These are phyloP conservation scores for Eimeria praecox DNA, from an alignment of 169 alveolate species.

Conservation along the genomic window DNA sequence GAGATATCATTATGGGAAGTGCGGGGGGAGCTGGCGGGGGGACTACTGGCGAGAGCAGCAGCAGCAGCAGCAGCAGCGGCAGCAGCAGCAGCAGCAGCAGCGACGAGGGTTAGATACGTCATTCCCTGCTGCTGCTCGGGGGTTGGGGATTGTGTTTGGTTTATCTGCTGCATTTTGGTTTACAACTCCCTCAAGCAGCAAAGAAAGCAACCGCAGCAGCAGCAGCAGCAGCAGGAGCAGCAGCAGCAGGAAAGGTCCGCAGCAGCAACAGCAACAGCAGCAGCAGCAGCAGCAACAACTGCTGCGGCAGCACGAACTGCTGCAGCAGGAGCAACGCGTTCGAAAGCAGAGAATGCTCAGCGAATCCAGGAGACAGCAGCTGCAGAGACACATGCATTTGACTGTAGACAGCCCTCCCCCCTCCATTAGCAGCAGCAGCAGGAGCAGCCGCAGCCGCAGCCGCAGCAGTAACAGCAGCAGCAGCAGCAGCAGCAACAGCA, in stretches of 20 bases:
- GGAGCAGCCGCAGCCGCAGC: conserved; percentile 55
- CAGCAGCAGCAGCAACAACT: conserved; percentile 57
- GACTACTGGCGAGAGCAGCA: neutral
- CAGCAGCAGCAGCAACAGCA: conserved; percentile 23
- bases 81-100: neutral
- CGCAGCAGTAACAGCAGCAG: conserved; percentile 36
- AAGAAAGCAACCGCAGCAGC: conserved; percentile 10
- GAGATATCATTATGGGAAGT: neutral
- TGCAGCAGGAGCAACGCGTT: conserved; percentile 25
- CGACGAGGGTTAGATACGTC: no score
- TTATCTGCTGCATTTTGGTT: conserved; percentile 27
- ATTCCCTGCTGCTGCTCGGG: conserved; percentile 7
- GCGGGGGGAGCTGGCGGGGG: no score
- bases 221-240: neutral
- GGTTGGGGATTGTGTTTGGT: conserved; percentile 30
- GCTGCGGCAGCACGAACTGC: conserved; percentile 25
- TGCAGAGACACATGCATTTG: conserved; percentile 24
- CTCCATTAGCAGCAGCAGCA: conserved; percentile 59
- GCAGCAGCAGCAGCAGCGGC: conserved; percentile 37
- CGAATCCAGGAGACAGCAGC: conserved; percentile 34
- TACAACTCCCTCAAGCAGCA: neutral
- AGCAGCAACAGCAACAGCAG: neutral
- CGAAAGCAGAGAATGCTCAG: conserved; percentile 24
- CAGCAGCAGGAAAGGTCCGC: no score
- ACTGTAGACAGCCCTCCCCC: neutral